phyloP scores from a whole-genome alignment of 768 basidiomycete species.

The Russula brevipes region DNA sequence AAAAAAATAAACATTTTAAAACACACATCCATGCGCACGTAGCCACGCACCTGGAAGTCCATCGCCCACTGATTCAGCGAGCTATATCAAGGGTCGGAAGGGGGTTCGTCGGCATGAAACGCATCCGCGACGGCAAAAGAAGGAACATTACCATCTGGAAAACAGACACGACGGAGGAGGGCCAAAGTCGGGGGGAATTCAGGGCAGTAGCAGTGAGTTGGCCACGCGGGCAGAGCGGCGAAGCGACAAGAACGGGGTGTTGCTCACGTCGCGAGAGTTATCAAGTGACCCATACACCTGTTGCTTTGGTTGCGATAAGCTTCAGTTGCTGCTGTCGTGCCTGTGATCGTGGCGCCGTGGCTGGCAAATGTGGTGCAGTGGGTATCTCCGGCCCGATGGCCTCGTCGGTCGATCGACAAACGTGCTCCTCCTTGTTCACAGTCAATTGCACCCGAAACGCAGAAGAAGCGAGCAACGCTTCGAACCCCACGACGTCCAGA shows the following conservation, averaged over 20 bases:
- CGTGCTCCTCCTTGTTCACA: too few species aligned
- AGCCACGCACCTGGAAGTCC: slow-evolving; percentile 74
- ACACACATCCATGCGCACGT: too few species aligned
- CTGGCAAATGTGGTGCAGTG: too few species aligned
- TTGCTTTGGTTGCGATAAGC: background rate
- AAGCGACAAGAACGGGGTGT: background rate
- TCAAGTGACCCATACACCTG: slow-evolving; percentile 69
- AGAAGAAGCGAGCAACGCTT: too few species aligned
- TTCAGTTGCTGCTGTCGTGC: too few species aligned
- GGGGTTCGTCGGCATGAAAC: too few species aligned
- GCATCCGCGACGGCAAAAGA: slow-evolving; percentile 17
- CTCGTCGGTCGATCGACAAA: too few species aligned
- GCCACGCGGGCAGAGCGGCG: slow-evolving; percentile 27
- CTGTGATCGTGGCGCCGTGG: too few species aligned
- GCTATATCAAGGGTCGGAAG: slow-evolving; percentile 36
- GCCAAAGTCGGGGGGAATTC: too few species aligned
- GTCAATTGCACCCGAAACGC: too few species aligned
- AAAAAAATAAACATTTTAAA: background rate
- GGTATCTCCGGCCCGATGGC: background rate
- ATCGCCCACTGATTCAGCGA: slow-evolving; percentile 97
- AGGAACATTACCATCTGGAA: slow-evolving; percentile 16
- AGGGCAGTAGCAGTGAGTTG: too few species aligned
- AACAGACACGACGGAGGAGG: too few species aligned
- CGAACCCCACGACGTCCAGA: background rate
- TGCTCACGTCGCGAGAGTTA: slow-evolving; percentile 78